A percentile compares a stretch with the other conserved stretches of the same genome.
Evolutionary conservation across 768 basidiomycete genomes (phyloP).

Genomic region (Cystofilobasidium bisporidii): DNA sequence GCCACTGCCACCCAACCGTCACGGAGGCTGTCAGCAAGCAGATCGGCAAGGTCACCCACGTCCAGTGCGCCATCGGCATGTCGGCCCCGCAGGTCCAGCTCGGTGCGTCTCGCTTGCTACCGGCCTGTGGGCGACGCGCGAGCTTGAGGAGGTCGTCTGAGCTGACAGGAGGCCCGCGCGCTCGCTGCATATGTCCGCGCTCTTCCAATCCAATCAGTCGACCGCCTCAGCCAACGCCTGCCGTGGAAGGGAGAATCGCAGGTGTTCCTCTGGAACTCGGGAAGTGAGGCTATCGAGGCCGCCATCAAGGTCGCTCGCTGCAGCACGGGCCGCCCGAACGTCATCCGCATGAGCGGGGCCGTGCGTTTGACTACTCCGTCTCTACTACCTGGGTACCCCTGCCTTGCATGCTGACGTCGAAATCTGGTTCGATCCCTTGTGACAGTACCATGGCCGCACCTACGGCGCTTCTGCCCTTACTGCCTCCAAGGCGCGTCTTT

Average conservation of each 20-base stretch:
- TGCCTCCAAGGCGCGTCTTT: conserved; percentile 62
- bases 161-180: too few relatives aligned
- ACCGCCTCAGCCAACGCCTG: conserved; percentile 76
- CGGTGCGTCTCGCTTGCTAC: conserved; percentile 25
- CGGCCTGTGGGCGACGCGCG: too few relatives aligned
- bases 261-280: conserved; percentile 97
- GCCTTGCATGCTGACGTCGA: conserved; percentile 30
- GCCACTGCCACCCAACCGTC: conserved; percentile 78
- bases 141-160: too few relatives aligned
- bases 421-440: conserved; percentile 36
- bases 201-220: conserved; percentile 43
- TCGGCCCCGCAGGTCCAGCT: conserved; percentile 76
- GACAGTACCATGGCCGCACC: conserved; percentile 78
- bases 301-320: conserved; percentile 75
- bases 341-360: conserved; percentile 83
- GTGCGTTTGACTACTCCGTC: not conserved
- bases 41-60: conserved; percentile 43
- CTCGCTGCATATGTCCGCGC: too few relatives aligned
- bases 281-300: conserved; percentile 85
- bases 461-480: conserved; percentile 47
- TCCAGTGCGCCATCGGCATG: conserved; percentile 69
- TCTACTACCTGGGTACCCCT: too few relatives aligned
- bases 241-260: conserved; percentile 80
- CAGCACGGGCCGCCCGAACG: conserved; percentile 70
- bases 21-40: conserved; percentile 83